Percentiles rank a stretch among this genome's conserved stretches.
Evolutionary conservation across 2,329 filamentous ascomycete species (phyloP).

Genomic region (Epichloe hybrida): DNA sequence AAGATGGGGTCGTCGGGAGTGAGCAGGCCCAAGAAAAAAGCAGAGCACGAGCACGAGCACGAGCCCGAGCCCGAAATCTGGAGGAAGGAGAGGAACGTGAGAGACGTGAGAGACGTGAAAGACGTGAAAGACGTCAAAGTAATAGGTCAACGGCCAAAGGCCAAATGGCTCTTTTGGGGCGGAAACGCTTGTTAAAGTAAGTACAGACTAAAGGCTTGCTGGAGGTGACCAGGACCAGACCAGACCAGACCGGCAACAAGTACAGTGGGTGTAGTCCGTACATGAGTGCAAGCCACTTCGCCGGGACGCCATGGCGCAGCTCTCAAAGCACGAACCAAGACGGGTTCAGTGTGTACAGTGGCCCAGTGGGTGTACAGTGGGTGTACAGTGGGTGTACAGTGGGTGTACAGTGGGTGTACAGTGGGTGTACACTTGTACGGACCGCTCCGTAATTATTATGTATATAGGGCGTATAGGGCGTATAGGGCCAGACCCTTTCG

Average conservation of each 20-base stretch:
- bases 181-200: not conserved
- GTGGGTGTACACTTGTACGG: no score
- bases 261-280: not conserved
- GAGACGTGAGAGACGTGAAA: not conserved
- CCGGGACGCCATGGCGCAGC: not conserved
- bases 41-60: not conserved
- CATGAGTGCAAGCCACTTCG: conserved; percentile 2
- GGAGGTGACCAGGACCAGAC: conserved; percentile 3
- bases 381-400: no score
- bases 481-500: not conserved
- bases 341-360: not conserved
- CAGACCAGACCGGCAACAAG: conserved; percentile 1
- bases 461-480: no score
- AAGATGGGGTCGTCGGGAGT: not conserved
- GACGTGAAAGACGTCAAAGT: not conserved
- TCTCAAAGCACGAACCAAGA: not conserved
- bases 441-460: no score
- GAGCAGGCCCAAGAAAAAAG: not conserved
- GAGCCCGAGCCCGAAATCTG: not conserved
- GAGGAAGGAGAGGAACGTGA: not conserved
- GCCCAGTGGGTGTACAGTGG: no score
- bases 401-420: no score
- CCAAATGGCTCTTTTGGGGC: not conserved
- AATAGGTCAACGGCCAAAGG: not conserved
- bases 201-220: not conserved